phyloP scores from a whole-genome alignment of 768 basidiomycete genomes.

The Kockovaella imperatae region DNA sequence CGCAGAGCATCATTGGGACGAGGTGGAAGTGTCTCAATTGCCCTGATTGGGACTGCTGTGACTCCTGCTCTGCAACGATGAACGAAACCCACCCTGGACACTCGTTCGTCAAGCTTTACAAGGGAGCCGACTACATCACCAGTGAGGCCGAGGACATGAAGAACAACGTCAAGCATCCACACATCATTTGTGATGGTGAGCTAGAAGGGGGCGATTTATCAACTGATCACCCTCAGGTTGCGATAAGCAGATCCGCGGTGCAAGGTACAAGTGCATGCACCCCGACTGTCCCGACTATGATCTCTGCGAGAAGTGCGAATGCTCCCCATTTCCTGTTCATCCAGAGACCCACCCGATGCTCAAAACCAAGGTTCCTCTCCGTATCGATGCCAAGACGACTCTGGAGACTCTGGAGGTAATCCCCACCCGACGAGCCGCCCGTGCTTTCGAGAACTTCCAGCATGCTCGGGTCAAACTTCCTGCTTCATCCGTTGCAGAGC shows the following conservation, averaged over 20 bases:
- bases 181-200: slow-evolving; percentile 37
- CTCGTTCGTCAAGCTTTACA: slow-evolving; percentile 34
- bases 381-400: slow-evolving; percentile 13
- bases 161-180: slow-evolving; percentile 19
- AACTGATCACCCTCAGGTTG: slow-evolving; percentile 20
- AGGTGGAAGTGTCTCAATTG: slow-evolving; percentile 43
- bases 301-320: slow-evolving; percentile 43
- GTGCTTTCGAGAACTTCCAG: neutral
- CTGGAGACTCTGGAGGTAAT: slow-evolving; percentile 5
- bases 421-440: neutral
- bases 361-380: slow-evolving; percentile 37
- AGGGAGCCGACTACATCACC: slow-evolving; percentile 26
- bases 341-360: slow-evolving; percentile 40
- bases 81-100: slow-evolving; percentile 32
- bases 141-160: slow-evolving; percentile 2
- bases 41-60: slow-evolving; percentile 43
- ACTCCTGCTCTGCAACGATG: slow-evolving; percentile 22
- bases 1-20: slow-evolving; percentile 30
- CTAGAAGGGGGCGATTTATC: neutral
- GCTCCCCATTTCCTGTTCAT: slow-evolving; percentile 29
- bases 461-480: neutral
- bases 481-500: neutral
- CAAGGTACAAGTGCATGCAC: slow-evolving; percentile 44
- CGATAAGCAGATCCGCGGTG: slow-evolving; percentile 26
- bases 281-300: slow-evolving; percentile 45